phyloP scores from a whole-genome alignment of 2,329 filamentous ascomycete genomes.

The Fonsecaea monophora region DNA sequence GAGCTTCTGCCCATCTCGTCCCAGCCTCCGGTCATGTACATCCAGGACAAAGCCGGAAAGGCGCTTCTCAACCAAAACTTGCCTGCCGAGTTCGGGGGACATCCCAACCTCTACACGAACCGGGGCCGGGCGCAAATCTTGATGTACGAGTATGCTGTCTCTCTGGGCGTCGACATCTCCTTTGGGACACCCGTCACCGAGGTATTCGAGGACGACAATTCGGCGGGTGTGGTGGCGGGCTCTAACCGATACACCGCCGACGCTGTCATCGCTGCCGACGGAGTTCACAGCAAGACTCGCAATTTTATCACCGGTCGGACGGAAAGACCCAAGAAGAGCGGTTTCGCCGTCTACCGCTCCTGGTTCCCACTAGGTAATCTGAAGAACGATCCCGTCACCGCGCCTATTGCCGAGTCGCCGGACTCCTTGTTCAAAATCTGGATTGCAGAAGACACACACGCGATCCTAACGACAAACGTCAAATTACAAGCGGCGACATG shows the following conservation, averaged over 20 bases:
- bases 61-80: slow-evolving; percentile 44
- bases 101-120: slow-evolving; percentile 43
- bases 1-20: neutral
- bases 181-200: slow-evolving; percentile 42
- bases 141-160: slow-evolving; percentile 41
- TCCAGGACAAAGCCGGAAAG: slow-evolving; percentile 43
- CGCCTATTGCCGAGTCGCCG: neutral
- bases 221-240: slow-evolving; percentile 42
- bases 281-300: slow-evolving; percentile 37
- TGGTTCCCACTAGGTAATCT: slow-evolving; percentile 10
- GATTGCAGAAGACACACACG: slow-evolving; percentile 60
- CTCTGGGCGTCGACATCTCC: slow-evolving; percentile 41
- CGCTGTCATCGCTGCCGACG: slow-evolving; percentile 40
- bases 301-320: slow-evolving; percentile 51
- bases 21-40: slow-evolving; percentile 35
- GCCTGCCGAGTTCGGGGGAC: slow-evolving; percentile 40
- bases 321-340: slow-evolving; percentile 44
- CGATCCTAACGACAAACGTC: slow-evolving; percentile 49
- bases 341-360: slow-evolving; percentile 36
- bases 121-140: slow-evolving; percentile 44
- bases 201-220: slow-evolving; percentile 43
- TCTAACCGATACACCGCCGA: slow-evolving; percentile 45
- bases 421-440: slow-evolving; percentile 43
- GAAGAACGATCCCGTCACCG: slow-evolving; percentile 1
- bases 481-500: slow-evolving; percentile 60